Conservation (phyloP, 1,284 basidiomycete genomes). For the Clitocybe nebularis region DNA sequence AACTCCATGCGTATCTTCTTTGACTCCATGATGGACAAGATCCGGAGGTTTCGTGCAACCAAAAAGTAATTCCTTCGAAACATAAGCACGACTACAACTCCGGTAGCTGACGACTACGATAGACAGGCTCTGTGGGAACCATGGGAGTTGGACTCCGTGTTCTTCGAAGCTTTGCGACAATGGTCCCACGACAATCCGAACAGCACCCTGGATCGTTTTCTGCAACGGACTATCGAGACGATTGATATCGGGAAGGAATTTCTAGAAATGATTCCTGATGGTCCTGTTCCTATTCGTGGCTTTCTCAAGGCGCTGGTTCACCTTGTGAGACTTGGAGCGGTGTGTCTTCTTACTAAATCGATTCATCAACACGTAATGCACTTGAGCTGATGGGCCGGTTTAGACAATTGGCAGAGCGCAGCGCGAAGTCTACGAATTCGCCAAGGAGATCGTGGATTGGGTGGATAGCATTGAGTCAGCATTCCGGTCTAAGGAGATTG, state of each 20-base stretch:
- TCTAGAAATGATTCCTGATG: constrained; percentile 6
- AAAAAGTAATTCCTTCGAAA: no score
- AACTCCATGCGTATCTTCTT: no score
- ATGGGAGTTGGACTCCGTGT: constrained; percentile 11
- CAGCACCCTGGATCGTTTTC: constrained; percentile 7
- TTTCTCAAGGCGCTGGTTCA: constrained; percentile 11
- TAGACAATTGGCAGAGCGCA: no score
- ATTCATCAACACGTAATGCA: neutral
- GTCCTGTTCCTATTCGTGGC: constrained; percentile 12
- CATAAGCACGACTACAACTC: no score
- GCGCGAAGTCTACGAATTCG: constrained; percentile 1
- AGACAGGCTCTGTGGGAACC: no score
- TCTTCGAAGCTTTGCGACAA: constrained; percentile 7
- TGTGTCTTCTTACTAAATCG: constrained; percentile 1
- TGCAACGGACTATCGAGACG: constrained; percentile 1
- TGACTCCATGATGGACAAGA: no score
- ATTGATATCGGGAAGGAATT: constrained; percentile 6
- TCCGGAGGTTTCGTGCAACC: no score
- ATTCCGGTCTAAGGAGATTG: neutral
- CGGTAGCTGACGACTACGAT: no score
- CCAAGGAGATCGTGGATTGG: neutral
- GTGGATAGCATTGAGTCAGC: neutral
- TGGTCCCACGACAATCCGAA: constrained; percentile 10
- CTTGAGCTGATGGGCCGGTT: neutral
- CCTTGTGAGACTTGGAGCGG: constrained; percentile 12